Conservation (phyloP, 208 protist species). For the Zelonia costaricensis region DNA sequence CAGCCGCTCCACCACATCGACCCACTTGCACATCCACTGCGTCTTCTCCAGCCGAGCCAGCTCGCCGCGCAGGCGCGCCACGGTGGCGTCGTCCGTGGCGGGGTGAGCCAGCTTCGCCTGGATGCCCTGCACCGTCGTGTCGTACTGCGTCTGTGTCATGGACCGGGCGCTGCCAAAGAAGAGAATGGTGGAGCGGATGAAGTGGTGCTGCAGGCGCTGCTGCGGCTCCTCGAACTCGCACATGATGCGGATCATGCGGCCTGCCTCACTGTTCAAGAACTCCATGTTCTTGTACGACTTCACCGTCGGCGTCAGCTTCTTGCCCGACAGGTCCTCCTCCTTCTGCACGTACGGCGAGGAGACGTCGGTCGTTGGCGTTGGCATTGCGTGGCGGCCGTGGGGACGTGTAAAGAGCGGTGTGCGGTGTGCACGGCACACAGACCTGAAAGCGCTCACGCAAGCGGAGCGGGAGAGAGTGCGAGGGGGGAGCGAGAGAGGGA, state of each 20-base stretch:
- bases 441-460: too few relatives aligned
- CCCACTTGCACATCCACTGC: conserved; percentile 93
- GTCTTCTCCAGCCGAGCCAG: conserved; percentile 66
- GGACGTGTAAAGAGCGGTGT: too few relatives aligned
- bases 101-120: conserved; percentile 22
- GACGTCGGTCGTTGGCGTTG: conserved; percentile 9
- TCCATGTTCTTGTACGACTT: conserved; percentile 91
- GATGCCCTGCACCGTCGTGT: conserved; percentile 35
- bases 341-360: conserved; percentile 74
- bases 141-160: conserved; percentile 77
- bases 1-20: conserved; percentile 72
- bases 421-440: too few relatives aligned
- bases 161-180: conserved; percentile 93
- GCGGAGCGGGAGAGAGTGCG: neutral
- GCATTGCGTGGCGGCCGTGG: too few relatives aligned
- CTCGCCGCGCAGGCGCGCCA: conserved; percentile 30
- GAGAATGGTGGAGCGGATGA: conserved; percentile 86
- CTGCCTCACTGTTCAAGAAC: conserved; percentile 75
- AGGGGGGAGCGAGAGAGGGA: conserved; percentile 8
- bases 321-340: conserved; percentile 49
- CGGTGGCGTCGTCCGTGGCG: conserved; percentile 18
- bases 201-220: conserved; percentile 57
- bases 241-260: conserved; percentile 87
- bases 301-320: conserved; percentile 57
- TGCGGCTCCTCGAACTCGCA: conserved; percentile 94